Base-by-base conservation (phyloP, 768 basidiomycete genomes). In the Boletus reticuloceps region DNA sequence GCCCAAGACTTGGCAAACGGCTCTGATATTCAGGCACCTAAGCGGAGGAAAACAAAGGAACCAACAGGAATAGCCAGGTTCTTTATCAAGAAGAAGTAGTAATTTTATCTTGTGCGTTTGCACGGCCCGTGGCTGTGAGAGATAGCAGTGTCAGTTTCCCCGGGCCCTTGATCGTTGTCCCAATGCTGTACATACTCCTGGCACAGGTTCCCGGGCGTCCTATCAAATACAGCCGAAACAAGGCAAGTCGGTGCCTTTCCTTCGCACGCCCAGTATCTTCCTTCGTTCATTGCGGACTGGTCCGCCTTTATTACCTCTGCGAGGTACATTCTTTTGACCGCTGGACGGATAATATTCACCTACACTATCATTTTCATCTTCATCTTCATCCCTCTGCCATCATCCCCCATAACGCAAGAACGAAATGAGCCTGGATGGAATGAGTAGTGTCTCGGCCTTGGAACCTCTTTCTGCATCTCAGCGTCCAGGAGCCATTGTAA, bases 1-100 rank as follows among this genome's bases (percentile, higher is more conserved):
- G 94, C 95, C 1, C 78, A 85, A 63, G 88, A 91, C 52, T 67
- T 98, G 48, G 80, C 86, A 20, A 78, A 78, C 25, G 74, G 77
- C 50, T 54, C 71, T 48, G 68, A 66, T 19, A 19, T 6, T 5
- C 51, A 45, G 19, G 39, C 58, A 39, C 69, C 65, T 44, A 69
- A 69, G 57, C 74, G 67, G 58, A 68, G 60, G 61, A 72, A 72
- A 63, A 60, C 55, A 29, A 53, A 51, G 27, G 65, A 71, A 50
- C 53, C 63, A 25, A 57, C 71, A 45, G 77, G 77, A 10, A 83
- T 83, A 50, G 75, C 78, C 38, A 80, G 74, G 62, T 83, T 78
- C 64, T 78, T 82, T 55, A 51, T 52, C 22, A 73, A 72, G 45
- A 69, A 70, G 70, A 71, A 64, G 54, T 36, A 31, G 27, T 45